These are phyloP conservation scores for Apiospora pterosperma DNA, from an alignment of 2,329 filamentous ascomycete genomes.

Conservation along the genomic window DNA sequence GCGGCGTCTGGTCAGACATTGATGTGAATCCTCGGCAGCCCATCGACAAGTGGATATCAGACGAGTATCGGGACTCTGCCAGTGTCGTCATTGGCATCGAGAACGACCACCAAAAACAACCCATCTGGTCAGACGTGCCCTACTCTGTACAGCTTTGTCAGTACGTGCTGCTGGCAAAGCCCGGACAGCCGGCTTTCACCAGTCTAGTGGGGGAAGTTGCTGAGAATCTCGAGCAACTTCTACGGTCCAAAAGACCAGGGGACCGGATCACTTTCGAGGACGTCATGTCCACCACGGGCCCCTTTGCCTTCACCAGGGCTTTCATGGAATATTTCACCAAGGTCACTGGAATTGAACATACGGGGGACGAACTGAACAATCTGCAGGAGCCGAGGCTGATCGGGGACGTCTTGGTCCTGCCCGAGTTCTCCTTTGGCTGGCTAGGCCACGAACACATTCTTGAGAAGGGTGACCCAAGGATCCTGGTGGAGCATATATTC, in stretches of 20 bases:
- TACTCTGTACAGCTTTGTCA: slow-evolving; percentile 75
- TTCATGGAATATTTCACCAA: not conserved
- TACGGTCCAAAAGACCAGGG: too few species aligned
- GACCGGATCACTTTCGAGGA: not conserved
- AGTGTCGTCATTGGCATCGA: slow-evolving; percentile 62
- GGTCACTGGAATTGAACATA: not conserved
- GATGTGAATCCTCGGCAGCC: slow-evolving; percentile 6
- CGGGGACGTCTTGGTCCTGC: not conserved
- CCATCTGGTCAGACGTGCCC: slow-evolving; percentile 50
- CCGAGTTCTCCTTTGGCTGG: not conserved
- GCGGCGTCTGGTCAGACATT: slow-evolving; percentile 9
- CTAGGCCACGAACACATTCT: not conserved
- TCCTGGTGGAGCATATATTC: not conserved
- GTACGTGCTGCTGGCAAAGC: slow-evolving; percentile 72
- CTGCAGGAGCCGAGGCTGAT: not conserved
- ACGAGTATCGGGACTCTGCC: not conserved
- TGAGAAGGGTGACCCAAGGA: not conserved
- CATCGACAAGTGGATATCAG: not conserved
- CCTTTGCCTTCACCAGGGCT: not conserved
- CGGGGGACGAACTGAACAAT: not conserved
- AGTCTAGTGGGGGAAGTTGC: slow-evolving; percentile 50
- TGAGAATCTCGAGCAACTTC: not conserved
- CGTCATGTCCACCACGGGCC: not conserved
- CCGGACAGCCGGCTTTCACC: slow-evolving; percentile 64
- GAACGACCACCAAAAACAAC: slow-evolving; percentile 48